Evolutionary conservation across 202 grass and related monocot genomes (phyloP).

Genomic region (Thinopyrum obtusiflorum): DNA sequence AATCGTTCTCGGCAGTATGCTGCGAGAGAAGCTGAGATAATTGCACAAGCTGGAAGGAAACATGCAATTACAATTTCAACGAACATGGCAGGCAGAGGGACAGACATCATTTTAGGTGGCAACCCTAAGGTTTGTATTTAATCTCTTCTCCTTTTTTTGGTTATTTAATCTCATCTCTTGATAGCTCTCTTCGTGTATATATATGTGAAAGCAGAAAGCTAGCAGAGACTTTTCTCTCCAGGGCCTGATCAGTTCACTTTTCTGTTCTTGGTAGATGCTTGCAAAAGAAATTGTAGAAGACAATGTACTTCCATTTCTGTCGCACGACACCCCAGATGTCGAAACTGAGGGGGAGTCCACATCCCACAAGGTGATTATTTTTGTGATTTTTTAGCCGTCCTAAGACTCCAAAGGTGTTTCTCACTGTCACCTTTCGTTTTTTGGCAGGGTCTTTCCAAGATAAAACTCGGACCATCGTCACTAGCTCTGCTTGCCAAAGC

Average conservation of each 20-base stretch:
- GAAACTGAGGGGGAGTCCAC: conserved; percentile 60
- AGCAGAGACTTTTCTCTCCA: not conserved
- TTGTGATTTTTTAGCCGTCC: not conserved
- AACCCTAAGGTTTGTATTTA: conserved; percentile 75
- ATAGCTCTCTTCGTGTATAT: not conserved
- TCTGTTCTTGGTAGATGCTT: conserved; percentile 68
- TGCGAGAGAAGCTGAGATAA: conserved; percentile 90
- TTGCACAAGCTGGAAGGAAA: conserved; percentile 95
- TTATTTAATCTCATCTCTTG: conserved; percentile 11
- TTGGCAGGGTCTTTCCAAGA: conserved; percentile 74
- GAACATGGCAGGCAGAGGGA: conserved; percentile 98
- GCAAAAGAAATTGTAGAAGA: conserved; percentile 90
- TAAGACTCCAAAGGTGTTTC: conserved; percentile 21
- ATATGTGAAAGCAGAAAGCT: conserved; percentile 18
- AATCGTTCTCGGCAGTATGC: conserved; percentile 67
- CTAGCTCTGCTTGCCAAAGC: conserved; percentile 77
- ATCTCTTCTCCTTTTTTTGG: not conserved
- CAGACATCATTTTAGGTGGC: conserved; percentile 98
- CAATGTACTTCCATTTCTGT: conserved; percentile 76
- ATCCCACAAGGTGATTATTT: conserved; percentile 61
- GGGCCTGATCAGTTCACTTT: conserved; percentile 23
- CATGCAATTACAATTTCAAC: conserved; percentile 98
- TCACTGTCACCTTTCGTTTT: conserved; percentile 18
- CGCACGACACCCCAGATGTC: conserved; percentile 54
- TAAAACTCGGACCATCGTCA: conserved; percentile 68